Conservation (phyloP, 345 rosid genomes). For the Syzygium jambos region DNA sequence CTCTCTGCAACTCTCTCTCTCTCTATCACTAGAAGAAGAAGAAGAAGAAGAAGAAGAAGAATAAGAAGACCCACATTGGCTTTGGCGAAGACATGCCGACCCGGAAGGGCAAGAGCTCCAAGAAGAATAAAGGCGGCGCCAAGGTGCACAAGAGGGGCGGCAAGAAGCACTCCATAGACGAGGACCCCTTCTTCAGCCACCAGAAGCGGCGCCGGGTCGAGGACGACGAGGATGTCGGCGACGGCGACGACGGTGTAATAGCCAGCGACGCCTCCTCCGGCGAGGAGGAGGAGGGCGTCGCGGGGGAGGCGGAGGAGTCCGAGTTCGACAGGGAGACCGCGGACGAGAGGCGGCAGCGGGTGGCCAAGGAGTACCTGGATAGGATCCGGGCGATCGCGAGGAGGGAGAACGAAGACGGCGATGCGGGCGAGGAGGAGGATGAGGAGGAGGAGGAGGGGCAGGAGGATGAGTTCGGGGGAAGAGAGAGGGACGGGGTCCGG, state of each 20-base stretch:
- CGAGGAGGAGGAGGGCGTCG: slow-evolving; percentile 1
- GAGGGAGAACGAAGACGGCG: slow-evolving; percentile 30
- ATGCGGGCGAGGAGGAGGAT: slow-evolving; percentile 37
- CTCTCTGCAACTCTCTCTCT: background rate
- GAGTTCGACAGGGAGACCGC: slow-evolving; percentile 57
- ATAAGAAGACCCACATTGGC: background rate
- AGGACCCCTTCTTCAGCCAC: slow-evolving; percentile 10
- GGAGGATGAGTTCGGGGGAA: slow-evolving; percentile 28
- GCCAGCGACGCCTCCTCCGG: slow-evolving; percentile 1
- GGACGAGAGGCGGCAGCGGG: slow-evolving; percentile 63
- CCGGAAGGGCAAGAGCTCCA: background rate
- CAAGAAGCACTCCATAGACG: slow-evolving; percentile 1
- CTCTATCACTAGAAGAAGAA: background rate
- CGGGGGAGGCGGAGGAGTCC: slow-evolving; percentile 18
- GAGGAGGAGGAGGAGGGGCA: slow-evolving; percentile 31
- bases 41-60: no score
- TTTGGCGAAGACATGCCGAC: background rate
- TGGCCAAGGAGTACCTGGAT: slow-evolving; percentile 44
- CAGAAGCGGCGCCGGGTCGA: slow-evolving; percentile 10
- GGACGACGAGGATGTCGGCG: background rate
- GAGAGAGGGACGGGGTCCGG: slow-evolving; percentile 46
- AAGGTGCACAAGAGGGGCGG: background rate
- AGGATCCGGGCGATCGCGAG: slow-evolving; percentile 28
- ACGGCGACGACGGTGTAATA: background rate
- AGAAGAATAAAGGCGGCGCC: slow-evolving; percentile 1